Evolutionary conservation across 2,329 filamentous ascomycete genomes (phyloP), one percentile per base, ranked within the genome.

Genomic region (Rhynchosporium secalis): DNA sequence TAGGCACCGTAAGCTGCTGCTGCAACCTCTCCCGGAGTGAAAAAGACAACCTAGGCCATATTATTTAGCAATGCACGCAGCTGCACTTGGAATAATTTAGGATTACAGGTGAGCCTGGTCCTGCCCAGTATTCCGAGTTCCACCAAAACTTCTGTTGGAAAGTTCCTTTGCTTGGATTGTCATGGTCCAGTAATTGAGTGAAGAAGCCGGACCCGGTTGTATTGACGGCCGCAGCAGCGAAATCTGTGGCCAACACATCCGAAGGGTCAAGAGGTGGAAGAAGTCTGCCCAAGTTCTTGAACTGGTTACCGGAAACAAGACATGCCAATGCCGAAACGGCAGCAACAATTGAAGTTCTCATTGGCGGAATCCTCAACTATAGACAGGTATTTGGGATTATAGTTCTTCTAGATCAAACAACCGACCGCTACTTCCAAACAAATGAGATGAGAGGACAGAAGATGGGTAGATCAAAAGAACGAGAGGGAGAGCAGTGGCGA

Each of bases 111-210:
- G 81, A 83, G 1, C 83, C 81, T 51, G 81, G 79, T 0, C 83
- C 83, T 12, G 75, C 75, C 81, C 81, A 86, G 66, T 73, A 80
- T 43, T 80, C 76, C 0, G 77, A 75, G 67, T 78, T 81, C 70
- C 78, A 85, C 75, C 78, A 84, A 70, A 79, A 85, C 47, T 78
- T 76, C 72, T 85, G 81, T 33, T 77, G 74, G 67, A 85, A 85
- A 0, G 79, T 85, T 10, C 83, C 83, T 12, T 83, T 73, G n/a
- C 74, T 74, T 1, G 83, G 82, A 66, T 85, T 75, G 4, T 77
- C 73, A 72, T 88, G 85, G 69, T 88, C 84, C 55, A 87, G 81
- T 59, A 82, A 75, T 72, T 87, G 85, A 33, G 66, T 64, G 59
- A 73, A 72, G 58, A 70, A 71, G 1, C 62, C 65, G 12, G 64